These are phyloP conservation scores for Lipomyces yamanashiensis DNA, from an alignment of 805 yeast genomes.

Conservation along the genomic window DNA sequence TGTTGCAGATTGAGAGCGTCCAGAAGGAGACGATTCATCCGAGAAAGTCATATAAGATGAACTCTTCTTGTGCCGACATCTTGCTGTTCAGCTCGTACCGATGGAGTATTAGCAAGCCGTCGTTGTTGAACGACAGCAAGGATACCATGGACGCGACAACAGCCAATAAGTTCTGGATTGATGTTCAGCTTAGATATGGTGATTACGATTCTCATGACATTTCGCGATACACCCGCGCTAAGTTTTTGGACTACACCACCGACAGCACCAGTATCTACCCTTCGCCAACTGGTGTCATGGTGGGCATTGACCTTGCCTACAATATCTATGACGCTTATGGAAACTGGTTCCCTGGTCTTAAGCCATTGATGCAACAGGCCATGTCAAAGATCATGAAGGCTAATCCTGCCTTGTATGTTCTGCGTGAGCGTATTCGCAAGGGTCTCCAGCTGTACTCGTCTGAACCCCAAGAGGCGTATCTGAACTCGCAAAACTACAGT, in stretches of 20 bases:
- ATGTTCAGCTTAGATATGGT: constrained; percentile 92
- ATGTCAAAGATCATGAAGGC: constrained; percentile 93
- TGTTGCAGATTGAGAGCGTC: constrained; percentile 79
- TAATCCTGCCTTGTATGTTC: constrained; percentile 88
- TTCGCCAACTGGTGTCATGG: constrained; percentile 87
- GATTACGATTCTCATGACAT: constrained; percentile 98
- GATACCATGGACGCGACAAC: constrained; percentile 64
- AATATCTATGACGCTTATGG: constrained; percentile 97
- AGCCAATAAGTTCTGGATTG: constrained; percentile 83
- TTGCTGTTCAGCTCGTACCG: constrained; percentile 71
- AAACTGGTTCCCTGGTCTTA: constrained; percentile 95
- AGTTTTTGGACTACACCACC: constrained; percentile 88
- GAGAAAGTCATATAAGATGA: constrained; percentile 95
- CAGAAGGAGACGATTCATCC: constrained; percentile 95
- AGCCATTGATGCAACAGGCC: constrained; percentile 85
- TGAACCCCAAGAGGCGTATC: constrained; percentile 88
- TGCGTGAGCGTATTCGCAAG: constrained; percentile 91
- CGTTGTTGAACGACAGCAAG: constrained; percentile 71
- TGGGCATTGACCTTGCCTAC: constrained; percentile 91
- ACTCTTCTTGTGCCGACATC: constrained; percentile 91
- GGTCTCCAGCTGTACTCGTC: constrained; percentile 93
- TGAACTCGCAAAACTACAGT: constrained; percentile 86
- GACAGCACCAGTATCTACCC: constrained; percentile 88
- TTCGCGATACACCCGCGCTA: constrained; percentile 89
- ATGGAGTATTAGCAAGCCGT: constrained; percentile 82